phyloP scores from a whole-genome alignment of 306 rosid genomes.

The Inga leiocalycina region DNA sequence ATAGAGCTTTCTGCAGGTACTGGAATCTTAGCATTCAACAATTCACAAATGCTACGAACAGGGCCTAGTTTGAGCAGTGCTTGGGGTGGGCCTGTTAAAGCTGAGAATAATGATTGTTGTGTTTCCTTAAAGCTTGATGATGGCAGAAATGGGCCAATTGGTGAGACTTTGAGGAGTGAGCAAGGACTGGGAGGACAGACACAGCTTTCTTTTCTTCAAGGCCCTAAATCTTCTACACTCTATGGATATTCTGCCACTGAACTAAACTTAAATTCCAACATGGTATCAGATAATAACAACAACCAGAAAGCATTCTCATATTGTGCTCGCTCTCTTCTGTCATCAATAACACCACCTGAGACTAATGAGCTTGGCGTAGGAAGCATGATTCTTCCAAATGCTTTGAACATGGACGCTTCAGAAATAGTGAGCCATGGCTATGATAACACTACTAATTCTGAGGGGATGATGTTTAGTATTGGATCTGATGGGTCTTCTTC shows the following conservation, averaged over 20 bases:
- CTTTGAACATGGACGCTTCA: constrained; percentile 28
- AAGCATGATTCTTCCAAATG: constrained; percentile 41
- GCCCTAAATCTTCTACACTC: constrained; percentile 1
- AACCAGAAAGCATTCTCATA: constrained; percentile 40
- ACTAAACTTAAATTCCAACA: constrained; percentile 12
- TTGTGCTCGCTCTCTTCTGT: constrained; percentile 79
- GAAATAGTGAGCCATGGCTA: constrained; percentile 15
- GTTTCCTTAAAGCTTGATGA: constrained; percentile 6
- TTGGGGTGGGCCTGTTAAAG: constrained; percentile 30
- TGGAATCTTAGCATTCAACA: constrained; percentile 39
- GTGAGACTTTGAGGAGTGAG: constrained; percentile 17
- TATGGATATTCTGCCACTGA: constrained; percentile 34
- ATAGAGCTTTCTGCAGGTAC: constrained; percentile 33
- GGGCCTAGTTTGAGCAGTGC: constrained; percentile 36
- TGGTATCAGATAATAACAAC: constrained; percentile 31
- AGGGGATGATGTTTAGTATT: constrained; percentile 31
- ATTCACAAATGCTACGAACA: constrained; percentile 32
- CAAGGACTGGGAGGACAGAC: constrained; percentile 29
- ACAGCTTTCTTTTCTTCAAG: constrained; percentile 28
- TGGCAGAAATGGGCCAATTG: constrained; percentile 29
- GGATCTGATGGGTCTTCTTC: constrained; percentile 46
- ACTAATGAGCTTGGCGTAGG: constrained; percentile 41
- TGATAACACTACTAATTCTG: constrained; percentile 8
- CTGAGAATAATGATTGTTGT: constrained; percentile 16
- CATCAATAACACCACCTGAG: constrained; percentile 49